A percentile compares a stretch with the other conserved stretches of the same genome.
These are phyloP conservation scores for Geotrichum europaeum DNA, from an alignment of 1,139 yeast genomes.

Conservation along the genomic window DNA sequence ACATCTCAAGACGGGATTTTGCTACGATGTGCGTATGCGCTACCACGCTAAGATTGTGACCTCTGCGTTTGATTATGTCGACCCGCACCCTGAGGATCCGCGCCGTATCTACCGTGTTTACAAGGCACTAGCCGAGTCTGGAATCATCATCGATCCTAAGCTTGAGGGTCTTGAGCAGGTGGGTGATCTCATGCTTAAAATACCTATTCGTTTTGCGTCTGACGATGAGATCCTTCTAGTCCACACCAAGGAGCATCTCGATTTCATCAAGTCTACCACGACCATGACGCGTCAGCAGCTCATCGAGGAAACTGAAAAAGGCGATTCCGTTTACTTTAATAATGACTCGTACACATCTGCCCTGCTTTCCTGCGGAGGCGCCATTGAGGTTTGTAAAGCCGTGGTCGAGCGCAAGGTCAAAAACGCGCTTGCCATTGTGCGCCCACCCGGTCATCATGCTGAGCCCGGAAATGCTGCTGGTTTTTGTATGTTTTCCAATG, in stretches of 20 bases:
- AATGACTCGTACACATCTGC: slow-evolving; percentile 88
- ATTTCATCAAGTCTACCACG: slow-evolving; percentile 69
- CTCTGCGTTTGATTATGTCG: slow-evolving; percentile 87
- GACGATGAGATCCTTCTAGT: slow-evolving; percentile 81
- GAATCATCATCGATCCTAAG: slow-evolving; percentile 74
- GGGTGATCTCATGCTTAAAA: slow-evolving; percentile 83
- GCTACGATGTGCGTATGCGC: slow-evolving; percentile 95
- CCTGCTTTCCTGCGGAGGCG: slow-evolving; percentile 90
- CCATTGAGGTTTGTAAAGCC: slow-evolving; percentile 92
- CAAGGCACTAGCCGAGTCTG: slow-evolving; percentile 90
- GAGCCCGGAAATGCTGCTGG: slow-evolving; percentile 98
- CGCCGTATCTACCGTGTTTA: slow-evolving; percentile 90
- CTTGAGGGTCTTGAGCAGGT: slow-evolving; percentile 74
- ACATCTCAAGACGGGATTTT: slow-evolving; percentile 83
- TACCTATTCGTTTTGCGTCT: slow-evolving; percentile 86
- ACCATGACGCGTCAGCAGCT: slow-evolving; percentile 73
- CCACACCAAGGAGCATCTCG: slow-evolving; percentile 75
- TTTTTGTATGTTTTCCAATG: slow-evolving; percentile 91
- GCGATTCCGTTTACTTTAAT: slow-evolving; percentile 93
- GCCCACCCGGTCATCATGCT: slow-evolving; percentile 99
- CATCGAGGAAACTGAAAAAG: slow-evolving; percentile 77
- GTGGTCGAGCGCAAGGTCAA: slow-evolving; percentile 90
- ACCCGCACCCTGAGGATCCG: slow-evolving; percentile 99
- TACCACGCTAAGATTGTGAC: slow-evolving; percentile 94
- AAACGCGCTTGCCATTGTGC: slow-evolving; percentile 86